Percentiles rank a stretch among this genome's conserved stretches.
Evolutionary conservation across 2,329 filamentous ascomycete species (phyloP).

Genomic region (Claviceps arundinis): DNA sequence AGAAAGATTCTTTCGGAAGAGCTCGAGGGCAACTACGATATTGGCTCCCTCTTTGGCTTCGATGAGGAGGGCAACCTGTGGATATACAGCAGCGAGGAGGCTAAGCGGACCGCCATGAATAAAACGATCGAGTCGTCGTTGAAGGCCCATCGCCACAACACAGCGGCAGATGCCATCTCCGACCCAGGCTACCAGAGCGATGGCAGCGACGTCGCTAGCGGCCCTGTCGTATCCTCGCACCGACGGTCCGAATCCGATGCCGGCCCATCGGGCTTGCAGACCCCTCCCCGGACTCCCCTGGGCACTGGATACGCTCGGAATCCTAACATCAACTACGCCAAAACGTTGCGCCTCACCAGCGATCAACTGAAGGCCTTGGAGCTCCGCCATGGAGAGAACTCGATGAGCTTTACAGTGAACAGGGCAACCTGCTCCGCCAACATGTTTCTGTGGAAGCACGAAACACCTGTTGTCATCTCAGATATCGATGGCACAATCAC

Average conservation of each 20-base stretch:
- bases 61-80: constrained; percentile 96
- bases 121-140: constrained; percentile 40
- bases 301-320: constrained; percentile 52
- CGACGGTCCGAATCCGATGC: constrained; percentile 55
- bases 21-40: constrained; percentile 88
- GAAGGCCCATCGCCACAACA: constrained; percentile 31
- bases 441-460: constrained; percentile 89
- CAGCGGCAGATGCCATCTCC: constrained; percentile 67
- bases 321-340: constrained; percentile 80
- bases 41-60: constrained; percentile 86
- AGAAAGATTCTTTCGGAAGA: constrained; percentile 87
- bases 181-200: constrained; percentile 96
- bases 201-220: constrained; percentile 48
- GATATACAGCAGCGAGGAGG: constrained; percentile 97
- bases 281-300: constrained; percentile 57
- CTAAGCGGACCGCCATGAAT: constrained; percentile 76
- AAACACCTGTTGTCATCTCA: constrained; percentile 89
- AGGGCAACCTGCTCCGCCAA: constrained; percentile 80
- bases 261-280: constrained; percentile 40
- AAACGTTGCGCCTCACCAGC: constrained; percentile 87
- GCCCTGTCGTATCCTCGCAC: constrained; percentile 34
- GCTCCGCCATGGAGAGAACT: constrained; percentile 75
- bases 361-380: constrained; percentile 82
- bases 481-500: constrained; percentile 99
- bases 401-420: constrained; percentile 94